Conservation (phyloP, 805 yeast genomes). For the Ogataea naganishii region DNA sequence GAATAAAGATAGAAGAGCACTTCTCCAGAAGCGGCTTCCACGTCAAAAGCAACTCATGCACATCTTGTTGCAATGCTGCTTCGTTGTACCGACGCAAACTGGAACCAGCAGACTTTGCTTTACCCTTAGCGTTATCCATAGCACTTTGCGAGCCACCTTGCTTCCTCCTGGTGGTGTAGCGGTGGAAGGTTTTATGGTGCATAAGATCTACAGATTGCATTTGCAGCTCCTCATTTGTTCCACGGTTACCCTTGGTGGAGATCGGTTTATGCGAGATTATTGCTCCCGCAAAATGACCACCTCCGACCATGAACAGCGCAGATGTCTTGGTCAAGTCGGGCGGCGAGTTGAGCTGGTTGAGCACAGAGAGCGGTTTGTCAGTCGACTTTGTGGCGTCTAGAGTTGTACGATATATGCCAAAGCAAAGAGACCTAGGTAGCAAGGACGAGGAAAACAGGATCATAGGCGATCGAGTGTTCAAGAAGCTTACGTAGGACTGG, state of each 20-base stretch:
- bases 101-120: constrained; percentile 95
- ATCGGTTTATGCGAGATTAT: constrained; percentile 66
- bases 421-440: constrained; percentile 36
- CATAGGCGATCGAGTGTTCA: constrained; percentile 66
- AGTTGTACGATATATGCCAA: constrained; percentile 62
- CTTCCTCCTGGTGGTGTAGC: constrained; percentile 92
- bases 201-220: constrained; percentile 59
- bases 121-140: constrained; percentile 85
- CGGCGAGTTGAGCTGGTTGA: constrained; percentile 20
- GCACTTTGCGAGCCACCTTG: constrained; percentile 98
- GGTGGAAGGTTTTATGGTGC: constrained; percentile 79
- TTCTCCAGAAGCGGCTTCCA: constrained; percentile 58
- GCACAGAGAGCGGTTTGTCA: constrained; percentile 38
- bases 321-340: constrained; percentile 33
- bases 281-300: constrained; percentile 98
- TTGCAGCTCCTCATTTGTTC: constrained; percentile 36
- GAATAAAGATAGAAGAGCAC: constrained; percentile 65
- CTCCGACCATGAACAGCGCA: constrained; percentile 89
- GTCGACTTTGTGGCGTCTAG: constrained; percentile 33
- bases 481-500: constrained; percentile 34
- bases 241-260: constrained; percentile 47
- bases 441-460: constrained; percentile 45
- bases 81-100: constrained; percentile 85
- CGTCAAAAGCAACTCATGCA: constrained; percentile 51
- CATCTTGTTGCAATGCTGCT: constrained; percentile 68